phyloP scores from a whole-genome alignment of 2,329 filamentous ascomycete species.

The Ascochyta lentis region DNA sequence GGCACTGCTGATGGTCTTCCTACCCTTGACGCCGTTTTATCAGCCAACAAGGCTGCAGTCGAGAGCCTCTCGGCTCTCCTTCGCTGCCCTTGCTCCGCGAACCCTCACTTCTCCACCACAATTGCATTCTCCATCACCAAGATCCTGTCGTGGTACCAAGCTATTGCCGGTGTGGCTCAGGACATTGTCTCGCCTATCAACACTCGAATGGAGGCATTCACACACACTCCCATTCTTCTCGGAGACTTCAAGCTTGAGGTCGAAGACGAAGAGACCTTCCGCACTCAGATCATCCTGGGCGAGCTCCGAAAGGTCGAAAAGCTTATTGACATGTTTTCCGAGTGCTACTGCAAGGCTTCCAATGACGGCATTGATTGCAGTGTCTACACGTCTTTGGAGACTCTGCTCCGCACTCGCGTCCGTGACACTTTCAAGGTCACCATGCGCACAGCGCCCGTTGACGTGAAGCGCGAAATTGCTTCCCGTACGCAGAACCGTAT shows the following conservation, averaged over 20 bases:
- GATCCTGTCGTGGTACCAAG: slow-evolving; percentile 48
- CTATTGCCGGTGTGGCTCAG: slow-evolving; percentile 37
- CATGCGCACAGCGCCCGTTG: slow-evolving; percentile 44
- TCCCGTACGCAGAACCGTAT: slow-evolving; percentile 36
- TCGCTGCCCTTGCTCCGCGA: slow-evolving; percentile 43
- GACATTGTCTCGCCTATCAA: slow-evolving; percentile 23
- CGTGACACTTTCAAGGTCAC: slow-evolving; percentile 48
- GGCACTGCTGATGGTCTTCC: slow-evolving; percentile 34
- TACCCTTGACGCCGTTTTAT: slow-evolving; percentile 40
- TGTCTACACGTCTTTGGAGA: slow-evolving; percentile 41
- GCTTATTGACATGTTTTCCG: slow-evolving; percentile 47
- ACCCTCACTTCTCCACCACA: slow-evolving; percentile 48
- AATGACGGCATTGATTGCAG: slow-evolving; percentile 38
- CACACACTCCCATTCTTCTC: slow-evolving; percentile 33
- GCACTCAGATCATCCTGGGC: slow-evolving; percentile 41
- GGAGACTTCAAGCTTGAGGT: slow-evolving; percentile 33
- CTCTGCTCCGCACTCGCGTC: slow-evolving; percentile 42
- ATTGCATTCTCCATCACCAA: slow-evolving; percentile 45
- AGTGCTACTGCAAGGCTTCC: slow-evolving; percentile 41
- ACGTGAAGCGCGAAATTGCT: slow-evolving; percentile 44
- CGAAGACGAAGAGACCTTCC: slow-evolving; percentile 41
- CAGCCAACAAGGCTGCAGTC: slow-evolving; percentile 43
- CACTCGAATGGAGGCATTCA: slow-evolving; percentile 40
- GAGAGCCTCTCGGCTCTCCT: slow-evolving; percentile 44
- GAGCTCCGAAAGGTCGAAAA: slow-evolving; percentile 47